Base-by-base conservation (phyloP, 345 rosid species). In the Populus ilicifolia region DNA sequence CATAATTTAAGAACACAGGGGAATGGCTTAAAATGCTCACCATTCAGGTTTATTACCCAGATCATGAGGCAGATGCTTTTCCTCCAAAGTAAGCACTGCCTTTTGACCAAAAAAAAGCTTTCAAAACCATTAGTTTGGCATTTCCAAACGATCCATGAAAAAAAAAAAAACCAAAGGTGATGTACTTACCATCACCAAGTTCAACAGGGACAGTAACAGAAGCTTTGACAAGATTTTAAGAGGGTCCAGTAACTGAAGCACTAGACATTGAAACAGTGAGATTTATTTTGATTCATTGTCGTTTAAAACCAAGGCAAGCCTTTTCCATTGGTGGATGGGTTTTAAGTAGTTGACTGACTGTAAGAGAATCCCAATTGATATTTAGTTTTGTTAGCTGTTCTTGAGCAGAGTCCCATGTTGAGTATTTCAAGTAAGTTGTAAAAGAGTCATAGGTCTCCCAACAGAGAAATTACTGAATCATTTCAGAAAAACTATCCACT, bases 261-360 rank as follows among this genome's bases (percentile, higher is more conserved):
- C 88, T 77, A 7, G 97, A 86, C 88, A 86, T 84, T 10, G 90
- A 78, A 64, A 88, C 82, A 6, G 87, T 65, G 70, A 81, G 78
- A 73, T 36, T 74, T n/a, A 85, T 77, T 36, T 72, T 41, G 29
- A 67, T 78, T 39, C 74, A 74, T 59, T 54, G 75, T 21, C 83
- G 78, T 66, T 76, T 82, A 27, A 21, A 77, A 30, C 30, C 2
- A 36, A 92, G 88, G 97, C 98, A 92, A 1, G 97, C 90, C 59
- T 94, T 94, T 80, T 94, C 89, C 97, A 93, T 90, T 3, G 98
- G 98, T 6, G 98, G 98, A 61, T 93, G 97, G 68, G 97, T 62
- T 86, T 94, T 94, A 65, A 94, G 84, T 14, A 91, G 87, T 67
- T 87, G 91, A 78, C 89, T 91, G 82, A 94, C 91, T 0, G 90